Evolutionary conservation across 371 early-diverging fungal genomes (phyloP), one percentile per base, ranked within the genome.

Genomic region (Umbelopsis sp.): DNA sequence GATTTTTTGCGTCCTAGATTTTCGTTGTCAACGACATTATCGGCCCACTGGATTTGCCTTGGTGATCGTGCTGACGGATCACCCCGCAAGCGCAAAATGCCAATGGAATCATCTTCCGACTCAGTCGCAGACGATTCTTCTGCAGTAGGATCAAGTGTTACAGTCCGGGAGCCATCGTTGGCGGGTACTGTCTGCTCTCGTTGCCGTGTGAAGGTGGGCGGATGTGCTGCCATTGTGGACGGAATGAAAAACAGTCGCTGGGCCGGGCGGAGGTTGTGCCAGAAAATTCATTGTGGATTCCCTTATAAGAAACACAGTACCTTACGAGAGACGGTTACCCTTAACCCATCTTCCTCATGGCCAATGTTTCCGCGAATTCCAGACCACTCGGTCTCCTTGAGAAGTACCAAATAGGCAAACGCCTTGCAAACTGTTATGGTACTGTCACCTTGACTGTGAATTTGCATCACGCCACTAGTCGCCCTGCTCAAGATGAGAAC

Each of bases 21-120:
- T 74, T 96, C 96, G 76, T 96, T 96, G 74, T 96, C 96, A 35
- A 96, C 83, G 0, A 94, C 95, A 53, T 78, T 86, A 41, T 88
- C 90, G 57, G 89, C 91, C 96, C 96, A 96, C 63, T 86, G 89
- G 65, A 96, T 91, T 12, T 81, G 78, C 69, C 83, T 75, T 18
- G 77, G 80, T 22, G 82, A 68, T 68, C 80, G 69, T 18, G 78
- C 63, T 32, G 69, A 66, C 70, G 81, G 74, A 50, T 86, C 87
- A n/a, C 88, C 88, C 22, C 74, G 73, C 12, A 88, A 71, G 5
- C 85, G 77, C 18, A 88, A 71, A 2, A 88, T 78, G 44, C 88
- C 88, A 4, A 83, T 68, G 24, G 65, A 53, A 4, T 81, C 79
- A n/a, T 72, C 79, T 5, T 68, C 69, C 6, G 25, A 57, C 6